Conservation (phyloP, 495 filamentous ascomycete species). For the Aspergillus bertholletiae region DNA sequence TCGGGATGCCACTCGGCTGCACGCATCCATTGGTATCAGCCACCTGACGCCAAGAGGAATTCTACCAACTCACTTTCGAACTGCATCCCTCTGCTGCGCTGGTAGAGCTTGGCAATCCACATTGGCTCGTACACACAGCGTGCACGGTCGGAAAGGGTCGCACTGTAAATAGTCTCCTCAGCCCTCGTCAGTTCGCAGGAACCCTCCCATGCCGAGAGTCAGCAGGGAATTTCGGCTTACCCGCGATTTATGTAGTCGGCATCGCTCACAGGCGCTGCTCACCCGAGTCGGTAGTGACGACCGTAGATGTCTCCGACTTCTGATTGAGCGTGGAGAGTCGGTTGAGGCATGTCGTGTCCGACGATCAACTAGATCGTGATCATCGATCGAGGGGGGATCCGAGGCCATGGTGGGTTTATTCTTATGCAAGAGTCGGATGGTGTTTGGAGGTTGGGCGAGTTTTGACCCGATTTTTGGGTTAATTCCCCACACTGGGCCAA, state of each 20-base stretch:
- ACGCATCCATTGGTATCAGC: neutral
- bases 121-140: slow-evolving; percentile 23
- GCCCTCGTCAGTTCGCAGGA: neutral
- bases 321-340: neutral
- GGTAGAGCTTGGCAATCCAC: slow-evolving; percentile 18
- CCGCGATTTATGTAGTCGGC: slow-evolving; percentile 26
- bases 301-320: neutral
- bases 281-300: slow-evolving; percentile 24
- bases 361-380: neutral
- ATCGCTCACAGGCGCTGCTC: slow-evolving; percentile 28
- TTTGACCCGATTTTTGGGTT: neutral
- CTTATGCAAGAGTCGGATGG: neutral
- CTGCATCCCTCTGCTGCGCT: neutral
- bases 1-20: neutral
- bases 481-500: neutral
- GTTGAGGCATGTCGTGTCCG: neutral
- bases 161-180: slow-evolving; percentile 12
- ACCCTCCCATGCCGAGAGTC: neutral
- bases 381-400: neutral
- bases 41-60: neutral
- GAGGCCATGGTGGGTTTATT: neutral
- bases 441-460: neutral
- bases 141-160: slow-evolving; percentile 28
- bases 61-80: slow-evolving; percentile 6
- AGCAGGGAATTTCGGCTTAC: slow-evolving; percentile 10